A percentile compares a stretch with the other conserved stretches of the same genome.
phyloP scores from a whole-genome alignment of 2,329 filamentous ascomycete species.

The Apiospora pterosperma region DNA sequence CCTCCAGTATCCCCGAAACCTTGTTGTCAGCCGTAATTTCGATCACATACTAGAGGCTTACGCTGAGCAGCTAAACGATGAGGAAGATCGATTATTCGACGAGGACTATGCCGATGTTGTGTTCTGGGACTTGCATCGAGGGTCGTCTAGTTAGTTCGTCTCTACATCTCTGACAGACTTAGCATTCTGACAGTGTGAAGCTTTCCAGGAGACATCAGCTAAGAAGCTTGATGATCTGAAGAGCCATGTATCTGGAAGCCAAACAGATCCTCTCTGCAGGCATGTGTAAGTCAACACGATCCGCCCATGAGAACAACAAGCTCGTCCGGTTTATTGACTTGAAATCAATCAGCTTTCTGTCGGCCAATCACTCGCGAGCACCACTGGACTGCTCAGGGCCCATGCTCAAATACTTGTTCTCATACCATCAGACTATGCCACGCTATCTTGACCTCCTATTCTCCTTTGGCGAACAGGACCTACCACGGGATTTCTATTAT shows the following conservation, averaged over 20 bases:
- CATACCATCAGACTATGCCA: background rate
- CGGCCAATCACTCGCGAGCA: background rate
- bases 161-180: background rate
- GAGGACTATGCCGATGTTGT: background rate
- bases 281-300: background rate
- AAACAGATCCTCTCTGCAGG: background rate
- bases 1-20: background rate
- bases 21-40: background rate
- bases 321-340: background rate
- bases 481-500: background rate
- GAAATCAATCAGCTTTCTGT: background rate
- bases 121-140: background rate
- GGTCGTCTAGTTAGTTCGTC: background rate
- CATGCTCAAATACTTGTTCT: background rate
- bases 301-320: background rate
- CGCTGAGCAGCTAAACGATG: background rate
- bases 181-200: background rate
- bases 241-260: background rate
- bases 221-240: background rate
- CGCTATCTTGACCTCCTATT: background rate
- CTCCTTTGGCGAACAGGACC: background rate
- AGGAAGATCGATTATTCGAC: background rate
- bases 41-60: background rate
- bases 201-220: background rate
- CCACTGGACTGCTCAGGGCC: background rate